Percentiles rank a stretch among this genome's conserved stretches.
Evolutionary conservation across 177 flowering plant genomes (phyloP).

Genomic region (Telopea speciosissima): DNA sequence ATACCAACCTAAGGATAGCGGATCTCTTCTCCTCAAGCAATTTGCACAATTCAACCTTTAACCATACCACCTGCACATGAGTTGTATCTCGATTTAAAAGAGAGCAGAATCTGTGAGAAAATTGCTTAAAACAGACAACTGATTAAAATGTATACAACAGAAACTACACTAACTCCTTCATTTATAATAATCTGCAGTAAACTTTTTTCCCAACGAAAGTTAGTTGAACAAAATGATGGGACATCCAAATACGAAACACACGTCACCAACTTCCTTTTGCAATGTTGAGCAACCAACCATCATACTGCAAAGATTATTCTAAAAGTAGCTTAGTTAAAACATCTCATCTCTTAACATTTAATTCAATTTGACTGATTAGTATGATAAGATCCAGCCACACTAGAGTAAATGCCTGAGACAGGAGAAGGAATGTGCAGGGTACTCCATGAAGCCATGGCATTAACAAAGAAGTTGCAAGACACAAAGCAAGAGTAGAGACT

Average conservation of each 20-base stretch:
- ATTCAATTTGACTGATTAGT: too few relatives aligned
- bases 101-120: background rate
- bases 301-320: background rate
- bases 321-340: too few relatives aligned
- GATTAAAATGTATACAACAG: background rate
- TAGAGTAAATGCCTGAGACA: too few relatives aligned
- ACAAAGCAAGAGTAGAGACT: background rate
- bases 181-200: background rate
- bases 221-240: background rate
- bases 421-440: background rate
- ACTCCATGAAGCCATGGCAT: background rate
- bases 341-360: too few relatives aligned
- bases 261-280: background rate
- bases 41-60: constrained; percentile 78
- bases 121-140: background rate
- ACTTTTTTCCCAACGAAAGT: background rate
- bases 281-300: background rate
- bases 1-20: constrained; percentile 65
- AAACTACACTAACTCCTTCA: background rate
- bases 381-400: too few relatives aligned
- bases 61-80: constrained; percentile 63
- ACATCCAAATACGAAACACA: background rate
- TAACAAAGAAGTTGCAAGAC: background rate
- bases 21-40: constrained; percentile 91
- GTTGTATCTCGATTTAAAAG: constrained; percentile 14